Conservation (phyloP, 495 filamentous ascomycete genomes). For the Hyaloscypha finlandica region DNA sequence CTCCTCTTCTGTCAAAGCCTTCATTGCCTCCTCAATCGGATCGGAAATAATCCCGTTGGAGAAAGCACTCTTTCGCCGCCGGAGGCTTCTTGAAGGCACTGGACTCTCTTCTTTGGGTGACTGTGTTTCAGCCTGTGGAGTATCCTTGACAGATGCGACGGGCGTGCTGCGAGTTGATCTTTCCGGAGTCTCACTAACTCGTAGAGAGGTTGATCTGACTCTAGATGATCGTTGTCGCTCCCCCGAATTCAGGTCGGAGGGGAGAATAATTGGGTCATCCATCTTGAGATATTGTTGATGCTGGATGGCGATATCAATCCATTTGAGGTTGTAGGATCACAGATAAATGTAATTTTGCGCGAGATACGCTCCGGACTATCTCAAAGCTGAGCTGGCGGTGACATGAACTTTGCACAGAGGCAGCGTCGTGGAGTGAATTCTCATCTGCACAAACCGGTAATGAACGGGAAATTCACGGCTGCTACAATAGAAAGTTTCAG, state of each 20-base stretch:
- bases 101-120: background rate
- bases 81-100: background rate
- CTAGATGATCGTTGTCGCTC: conserved; percentile 15
- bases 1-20: conserved; percentile 39
- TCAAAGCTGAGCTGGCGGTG: background rate
- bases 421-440: background rate
- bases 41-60: background rate
- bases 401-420: background rate
- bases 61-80: conserved; percentile 9
- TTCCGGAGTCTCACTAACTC: background rate
- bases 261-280: background rate
- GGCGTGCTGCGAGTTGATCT: background rate
- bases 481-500: background rate
- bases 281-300: conserved; percentile 3
- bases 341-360: background rate
- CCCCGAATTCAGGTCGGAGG: background rate
- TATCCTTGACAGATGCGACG: background rate
- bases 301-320: background rate
- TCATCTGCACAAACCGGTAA: background rate
- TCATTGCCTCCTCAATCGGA: conserved; percentile 16
- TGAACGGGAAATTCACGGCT: background rate
- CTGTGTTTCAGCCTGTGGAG: background rate
- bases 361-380: background rate
- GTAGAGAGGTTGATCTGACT: conserved; percentile 4
- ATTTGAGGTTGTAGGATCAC: background rate